Conservation (phyloP, 306 rosid species). For the Sphenostylis stenocarpa region DNA sequence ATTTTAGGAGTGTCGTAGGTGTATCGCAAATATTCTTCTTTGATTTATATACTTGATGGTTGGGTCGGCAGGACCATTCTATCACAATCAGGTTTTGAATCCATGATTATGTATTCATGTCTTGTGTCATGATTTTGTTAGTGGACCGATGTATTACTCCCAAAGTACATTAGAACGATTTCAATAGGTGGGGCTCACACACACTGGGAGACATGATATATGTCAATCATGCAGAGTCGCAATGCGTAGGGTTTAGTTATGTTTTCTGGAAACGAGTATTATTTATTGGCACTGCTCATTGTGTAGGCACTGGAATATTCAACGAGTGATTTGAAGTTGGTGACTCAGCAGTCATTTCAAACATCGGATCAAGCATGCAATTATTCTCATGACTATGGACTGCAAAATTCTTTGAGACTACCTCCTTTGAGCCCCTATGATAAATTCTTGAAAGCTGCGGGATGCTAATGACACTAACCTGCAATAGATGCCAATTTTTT, state of each 20-base stretch:
- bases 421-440: conserved; percentile 97
- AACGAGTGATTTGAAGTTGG: conserved; percentile 49
- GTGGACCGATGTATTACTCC: background rate
- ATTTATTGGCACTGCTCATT: conserved; percentile 12
- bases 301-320: conserved; percentile 56
- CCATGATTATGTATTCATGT: background rate
- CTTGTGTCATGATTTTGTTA: background rate
- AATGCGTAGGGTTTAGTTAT: background rate
- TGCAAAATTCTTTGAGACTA: conserved; percentile 58
- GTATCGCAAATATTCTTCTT: background rate
- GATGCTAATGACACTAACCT: conserved; percentile 55
- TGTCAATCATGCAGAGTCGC: background rate
- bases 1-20: background rate
- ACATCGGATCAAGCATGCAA: conserved; percentile 37
- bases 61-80: background rate
- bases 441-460: conserved; percentile 95
- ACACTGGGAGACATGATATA: background rate
- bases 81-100: background rate
- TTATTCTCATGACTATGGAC: conserved; percentile 53
- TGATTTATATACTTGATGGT: background rate
- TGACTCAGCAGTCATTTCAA: conserved; percentile 39
- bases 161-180: background rate
- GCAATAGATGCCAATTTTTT: conserved; percentile 43
- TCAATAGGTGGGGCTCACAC: background rate
- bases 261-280: conserved; percentile 14